Conservation (phyloP, 169 alveolate species). For the Plasmodium knowlesi region DNA sequence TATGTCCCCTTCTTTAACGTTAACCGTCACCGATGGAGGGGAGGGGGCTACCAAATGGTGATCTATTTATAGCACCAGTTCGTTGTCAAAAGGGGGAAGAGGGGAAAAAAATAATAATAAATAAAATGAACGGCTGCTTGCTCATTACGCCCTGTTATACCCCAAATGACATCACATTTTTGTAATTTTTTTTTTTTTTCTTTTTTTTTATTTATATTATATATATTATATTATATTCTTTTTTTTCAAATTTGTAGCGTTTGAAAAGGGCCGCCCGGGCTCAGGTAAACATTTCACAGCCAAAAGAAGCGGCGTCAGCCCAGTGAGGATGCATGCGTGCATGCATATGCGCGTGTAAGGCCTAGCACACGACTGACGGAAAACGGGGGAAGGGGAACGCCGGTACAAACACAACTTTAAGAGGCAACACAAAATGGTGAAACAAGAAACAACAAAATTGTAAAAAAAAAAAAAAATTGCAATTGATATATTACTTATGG, state of each 20-base stretch:
- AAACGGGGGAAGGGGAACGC: background rate
- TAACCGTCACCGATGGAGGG: background rate
- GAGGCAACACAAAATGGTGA: background rate
- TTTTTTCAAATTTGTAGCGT: background rate
- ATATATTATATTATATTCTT: too few relatives aligned
- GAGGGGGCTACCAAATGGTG: background rate
- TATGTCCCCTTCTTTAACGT: background rate
- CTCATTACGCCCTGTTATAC: background rate
- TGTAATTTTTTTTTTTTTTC: too few relatives aligned
- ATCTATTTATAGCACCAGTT: background rate
- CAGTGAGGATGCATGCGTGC: background rate
- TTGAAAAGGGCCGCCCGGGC: background rate
- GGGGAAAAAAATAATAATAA: too few relatives aligned
- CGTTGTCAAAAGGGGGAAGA: background rate
- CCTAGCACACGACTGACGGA: background rate
- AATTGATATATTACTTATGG: background rate
- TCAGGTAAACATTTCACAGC: background rate
- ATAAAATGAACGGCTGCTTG: background rate
- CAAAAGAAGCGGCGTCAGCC: background rate
- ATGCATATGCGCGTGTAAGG: background rate
- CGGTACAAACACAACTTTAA: background rate
- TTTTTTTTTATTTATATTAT: too few relatives aligned
- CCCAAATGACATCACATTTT: background rate
- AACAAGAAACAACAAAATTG: background rate
- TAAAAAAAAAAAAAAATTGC: background rate